phyloP scores from a whole-genome alignment of 2,329 filamentous ascomycete species.

The Fonsecaea multimorphosa region DNA sequence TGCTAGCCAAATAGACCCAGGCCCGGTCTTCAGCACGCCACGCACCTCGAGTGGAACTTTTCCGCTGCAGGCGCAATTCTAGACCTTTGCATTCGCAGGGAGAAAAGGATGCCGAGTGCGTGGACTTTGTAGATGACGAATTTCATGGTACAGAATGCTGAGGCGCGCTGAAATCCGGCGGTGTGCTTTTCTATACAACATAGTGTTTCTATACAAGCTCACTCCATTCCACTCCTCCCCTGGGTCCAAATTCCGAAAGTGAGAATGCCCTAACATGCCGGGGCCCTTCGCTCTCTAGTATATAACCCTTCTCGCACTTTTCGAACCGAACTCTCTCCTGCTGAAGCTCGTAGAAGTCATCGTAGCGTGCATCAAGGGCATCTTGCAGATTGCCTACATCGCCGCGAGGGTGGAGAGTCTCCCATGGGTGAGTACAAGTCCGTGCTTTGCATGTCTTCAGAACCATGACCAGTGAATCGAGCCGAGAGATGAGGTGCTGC shows the following conservation, averaged over 20 bases:
- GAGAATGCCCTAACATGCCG: conserved; percentile 18
- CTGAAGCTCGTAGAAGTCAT: conserved; percentile 45
- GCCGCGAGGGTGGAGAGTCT: conserved; percentile 44
- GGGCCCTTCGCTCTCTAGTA: conserved; percentile 47
- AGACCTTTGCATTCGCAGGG: neutral
- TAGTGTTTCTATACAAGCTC: conserved; percentile 17
- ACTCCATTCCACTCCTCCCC: conserved; percentile 22
- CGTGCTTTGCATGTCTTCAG: conserved; percentile 48
- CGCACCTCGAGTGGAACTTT: neutral
- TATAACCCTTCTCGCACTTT: conserved; percentile 47
- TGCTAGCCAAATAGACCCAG: neutral
- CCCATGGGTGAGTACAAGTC: conserved; percentile 48
- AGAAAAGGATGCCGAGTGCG: neutral
- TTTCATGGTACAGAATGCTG: neutral
- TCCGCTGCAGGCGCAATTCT: neutral
- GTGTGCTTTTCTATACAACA: too few species aligned
- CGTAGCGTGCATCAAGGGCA: conserved; percentile 43
- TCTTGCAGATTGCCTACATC: conserved; percentile 43
- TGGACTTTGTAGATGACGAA: neutral
- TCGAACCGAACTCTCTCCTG: conserved; percentile 44
- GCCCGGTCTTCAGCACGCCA: neutral
- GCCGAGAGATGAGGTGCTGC: conserved; percentile 38
- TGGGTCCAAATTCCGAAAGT: neutral
- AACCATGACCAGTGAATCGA: conserved; percentile 48
- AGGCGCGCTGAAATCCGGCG: too few species aligned